These are phyloP conservation scores for Xylaria hypoxylon DNA, from an alignment of 2,329 filamentous ascomycete genomes.

Conservation along the genomic window DNA sequence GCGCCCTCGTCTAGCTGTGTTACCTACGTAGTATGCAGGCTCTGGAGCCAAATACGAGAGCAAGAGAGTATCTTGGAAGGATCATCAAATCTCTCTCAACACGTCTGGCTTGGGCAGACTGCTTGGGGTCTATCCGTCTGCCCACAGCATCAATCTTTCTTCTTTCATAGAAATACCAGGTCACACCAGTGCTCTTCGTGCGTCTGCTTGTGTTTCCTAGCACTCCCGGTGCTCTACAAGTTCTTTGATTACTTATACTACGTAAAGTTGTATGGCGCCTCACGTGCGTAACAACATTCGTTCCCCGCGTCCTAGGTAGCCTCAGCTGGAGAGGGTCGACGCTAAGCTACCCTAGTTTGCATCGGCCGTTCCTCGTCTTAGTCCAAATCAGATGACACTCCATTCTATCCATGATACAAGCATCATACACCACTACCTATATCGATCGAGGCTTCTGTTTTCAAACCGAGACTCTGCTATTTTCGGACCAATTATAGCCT, in stretches of 20 bases:
- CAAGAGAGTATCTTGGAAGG: not conserved
- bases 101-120: too few species aligned
- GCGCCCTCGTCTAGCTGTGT: too few species aligned
- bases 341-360: conserved; percentile 19
- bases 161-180: not conserved
- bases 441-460: conserved; percentile 1
- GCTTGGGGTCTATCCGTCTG: not conserved
- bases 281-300: conserved; percentile 3
- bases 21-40: not conserved
- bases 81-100: not conserved
- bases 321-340: conserved; percentile 15
- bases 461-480: not conserved
- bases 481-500: not conserved
- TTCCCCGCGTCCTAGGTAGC: conserved; percentile 29
- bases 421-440: too few species aligned
- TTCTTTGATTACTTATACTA: not conserved
- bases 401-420: not conserved
- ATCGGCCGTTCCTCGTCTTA: conserved; percentile 11
- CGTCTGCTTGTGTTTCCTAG: too few species aligned
- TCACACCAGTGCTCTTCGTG: too few species aligned
- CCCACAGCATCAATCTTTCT: not conserved
- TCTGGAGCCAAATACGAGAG: conserved; percentile 7
- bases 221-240: not conserved
- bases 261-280: not conserved
- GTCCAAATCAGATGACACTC: conserved; percentile 2